Conservation (phyloP, 257 asterid genomes). For the Oldenlandia corymbosa region DNA sequence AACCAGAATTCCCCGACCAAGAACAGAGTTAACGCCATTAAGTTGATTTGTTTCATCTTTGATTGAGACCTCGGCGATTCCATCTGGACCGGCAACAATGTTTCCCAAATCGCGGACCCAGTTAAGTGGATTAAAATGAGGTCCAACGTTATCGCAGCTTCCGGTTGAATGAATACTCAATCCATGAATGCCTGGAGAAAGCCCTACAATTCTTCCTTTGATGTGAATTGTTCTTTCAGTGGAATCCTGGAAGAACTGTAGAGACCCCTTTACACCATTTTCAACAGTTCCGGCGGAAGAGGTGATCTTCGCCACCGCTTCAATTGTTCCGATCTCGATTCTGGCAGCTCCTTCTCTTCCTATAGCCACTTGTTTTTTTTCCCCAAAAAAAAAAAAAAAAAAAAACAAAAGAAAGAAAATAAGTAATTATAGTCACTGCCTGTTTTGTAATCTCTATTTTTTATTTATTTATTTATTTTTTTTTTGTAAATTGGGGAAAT, state of each 20-base stretch:
- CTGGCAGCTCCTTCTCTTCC: too few species aligned
- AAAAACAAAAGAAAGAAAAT: too few species aligned
- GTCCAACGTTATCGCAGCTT: background rate
- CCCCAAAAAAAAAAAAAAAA: too few species aligned
- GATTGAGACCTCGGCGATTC: constrained; percentile 17
- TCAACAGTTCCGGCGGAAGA: constrained; percentile 21
- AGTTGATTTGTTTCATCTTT: too few species aligned
- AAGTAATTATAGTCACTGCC: too few species aligned
- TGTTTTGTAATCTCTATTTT: too few species aligned
- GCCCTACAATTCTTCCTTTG: constrained; percentile 56
- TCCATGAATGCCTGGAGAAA: constrained; percentile 72
- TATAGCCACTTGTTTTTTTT: too few species aligned
- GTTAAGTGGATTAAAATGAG: background rate
- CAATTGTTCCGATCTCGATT: constrained; percentile 41
- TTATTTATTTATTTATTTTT: too few species aligned
- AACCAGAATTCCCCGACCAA: too few species aligned
- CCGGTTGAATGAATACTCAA: constrained; percentile 50
- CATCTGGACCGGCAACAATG: constrained; percentile 61
- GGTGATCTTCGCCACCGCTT: constrained; percentile 68
- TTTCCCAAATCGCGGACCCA: constrained; percentile 67
- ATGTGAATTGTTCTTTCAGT: constrained; percentile 45
- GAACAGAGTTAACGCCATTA: too few species aligned
- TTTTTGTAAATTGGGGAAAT: too few species aligned
- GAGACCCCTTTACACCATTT: constrained; percentile 49
- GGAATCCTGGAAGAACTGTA: constrained; percentile 54